These are phyloP conservation scores for Gamarada debralockiae DNA, from an alignment of 495 filamentous ascomycete species.

Conservation along the genomic window DNA sequence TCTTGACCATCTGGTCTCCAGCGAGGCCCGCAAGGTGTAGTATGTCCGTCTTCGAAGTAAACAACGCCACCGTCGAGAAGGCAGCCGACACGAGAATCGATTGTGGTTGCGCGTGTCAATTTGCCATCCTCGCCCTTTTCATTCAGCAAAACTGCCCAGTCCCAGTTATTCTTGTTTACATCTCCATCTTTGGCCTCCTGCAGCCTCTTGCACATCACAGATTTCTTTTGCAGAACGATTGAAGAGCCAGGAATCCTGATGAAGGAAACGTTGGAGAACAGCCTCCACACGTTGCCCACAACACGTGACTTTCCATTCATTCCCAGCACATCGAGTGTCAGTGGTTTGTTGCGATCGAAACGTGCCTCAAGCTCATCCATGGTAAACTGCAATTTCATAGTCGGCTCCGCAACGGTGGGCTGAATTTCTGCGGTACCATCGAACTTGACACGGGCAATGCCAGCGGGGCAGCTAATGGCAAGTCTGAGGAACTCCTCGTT, in stretches of 20 bases:
- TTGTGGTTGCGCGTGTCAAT: slow-evolving; percentile 25
- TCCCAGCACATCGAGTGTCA: slow-evolving; percentile 20
- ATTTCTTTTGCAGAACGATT: slow-evolving; percentile 24
- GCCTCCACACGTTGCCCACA: slow-evolving; percentile 24
- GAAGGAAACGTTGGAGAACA: slow-evolving; percentile 17
- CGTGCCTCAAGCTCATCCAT: not conserved
- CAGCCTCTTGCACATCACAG: slow-evolving; percentile 4
- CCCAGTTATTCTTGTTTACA: slow-evolving; percentile 1
- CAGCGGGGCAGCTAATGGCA: not conserved
- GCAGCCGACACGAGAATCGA: slow-evolving; percentile 36
- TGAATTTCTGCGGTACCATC: not conserved
- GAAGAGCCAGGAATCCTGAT: slow-evolving; percentile 21
- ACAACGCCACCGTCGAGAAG: slow-evolving; percentile 35
- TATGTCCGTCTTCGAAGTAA: slow-evolving; percentile 31
- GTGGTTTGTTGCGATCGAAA: slow-evolving; percentile 4
- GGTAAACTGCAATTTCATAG: not conserved
- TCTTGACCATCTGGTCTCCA: not conserved
- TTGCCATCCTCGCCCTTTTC: slow-evolving; percentile 25
- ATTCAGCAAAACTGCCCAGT: slow-evolving; percentile 28
- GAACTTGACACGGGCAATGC: not conserved
- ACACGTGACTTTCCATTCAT: slow-evolving; percentile 15
- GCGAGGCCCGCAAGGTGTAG: slow-evolving; percentile 31
- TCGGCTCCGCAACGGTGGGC: not conserved
- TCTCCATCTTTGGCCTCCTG: not conserved
- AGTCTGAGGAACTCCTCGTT: slow-evolving; percentile 7